These are phyloP conservation scores for Nepenthes mirabilis DNA, from an alignment of 148 eudicot genomes.

Conservation along the genomic window DNA sequence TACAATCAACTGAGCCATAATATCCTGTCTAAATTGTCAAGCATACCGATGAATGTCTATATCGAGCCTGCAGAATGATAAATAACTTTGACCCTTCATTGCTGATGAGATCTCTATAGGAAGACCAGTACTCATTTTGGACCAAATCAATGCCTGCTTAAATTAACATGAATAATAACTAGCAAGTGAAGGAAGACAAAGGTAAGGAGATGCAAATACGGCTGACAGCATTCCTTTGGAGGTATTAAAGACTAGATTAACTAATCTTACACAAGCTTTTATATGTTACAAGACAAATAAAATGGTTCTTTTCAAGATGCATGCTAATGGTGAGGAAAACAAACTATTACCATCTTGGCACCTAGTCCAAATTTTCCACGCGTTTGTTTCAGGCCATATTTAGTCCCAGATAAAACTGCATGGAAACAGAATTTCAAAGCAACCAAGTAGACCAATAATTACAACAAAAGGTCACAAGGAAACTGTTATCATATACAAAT, in stretches of 20 bases:
- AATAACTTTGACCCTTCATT: conserved; percentile 64
- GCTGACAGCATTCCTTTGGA: not conserved
- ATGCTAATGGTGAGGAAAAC: not conserved
- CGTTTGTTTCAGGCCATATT: conserved; percentile 96
- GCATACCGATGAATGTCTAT: conserved; percentile 87
- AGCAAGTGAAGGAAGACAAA: not conserved
- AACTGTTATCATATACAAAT: not conserved
- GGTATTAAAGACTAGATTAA: not conserved
- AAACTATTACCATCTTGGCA: conserved; percentile 83
- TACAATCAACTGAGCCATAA: not conserved
- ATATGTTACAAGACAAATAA: not conserved
- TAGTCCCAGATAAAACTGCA: conserved; percentile 95
- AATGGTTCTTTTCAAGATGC: too few species aligned
- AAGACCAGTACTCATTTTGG: conserved; percentile 99
- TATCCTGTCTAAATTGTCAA: conserved; percentile 2
- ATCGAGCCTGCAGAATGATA: conserved; percentile 87
- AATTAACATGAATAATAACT: conserved; percentile 2
- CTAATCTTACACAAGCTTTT: too few species aligned
- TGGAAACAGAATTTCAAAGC: not conserved
- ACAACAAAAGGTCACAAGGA: not conserved
- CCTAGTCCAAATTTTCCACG: conserved; percentile 98
- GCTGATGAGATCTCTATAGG: conserved; percentile 95
- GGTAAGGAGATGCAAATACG: not conserved
- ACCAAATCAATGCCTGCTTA: conserved; percentile 87
- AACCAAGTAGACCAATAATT: not conserved